Conservation (phyloP, 495 filamentous ascomycete species). For the Rostrohypoxylon terebratum region DNA sequence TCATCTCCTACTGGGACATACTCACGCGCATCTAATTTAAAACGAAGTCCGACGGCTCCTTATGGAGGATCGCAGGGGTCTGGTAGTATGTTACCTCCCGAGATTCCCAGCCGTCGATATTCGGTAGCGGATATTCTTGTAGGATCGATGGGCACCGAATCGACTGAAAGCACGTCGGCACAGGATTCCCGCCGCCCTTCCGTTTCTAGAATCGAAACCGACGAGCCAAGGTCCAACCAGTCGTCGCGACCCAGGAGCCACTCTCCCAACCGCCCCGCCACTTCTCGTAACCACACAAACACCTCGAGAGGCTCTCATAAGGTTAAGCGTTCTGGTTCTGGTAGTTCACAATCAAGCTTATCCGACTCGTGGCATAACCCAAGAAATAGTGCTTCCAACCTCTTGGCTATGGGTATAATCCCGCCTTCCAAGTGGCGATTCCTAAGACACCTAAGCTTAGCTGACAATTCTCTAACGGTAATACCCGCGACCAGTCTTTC, state of each 20-base stretch:
- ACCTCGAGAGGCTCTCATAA: constrained; percentile 73
- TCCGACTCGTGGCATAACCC: constrained; percentile 73
- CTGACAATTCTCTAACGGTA: constrained; percentile 88
- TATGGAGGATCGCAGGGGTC: constrained; percentile 67
- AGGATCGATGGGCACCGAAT: constrained; percentile 60
- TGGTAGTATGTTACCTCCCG: constrained; percentile 66
- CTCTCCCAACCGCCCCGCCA: constrained; percentile 80
- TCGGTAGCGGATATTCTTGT: constrained; percentile 59
- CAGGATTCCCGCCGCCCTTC: constrained; percentile 57
- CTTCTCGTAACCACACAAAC: constrained; percentile 74
- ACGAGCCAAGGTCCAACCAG: constrained; percentile 55
- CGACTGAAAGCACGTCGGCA: constrained; percentile 49
- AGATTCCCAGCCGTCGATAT: constrained; percentile 69
- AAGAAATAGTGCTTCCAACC: constrained; percentile 77
- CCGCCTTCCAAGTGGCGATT: constrained; percentile 94
- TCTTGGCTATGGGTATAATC: constrained; percentile 72
- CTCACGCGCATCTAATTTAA: constrained; percentile 69
- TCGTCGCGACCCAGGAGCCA: constrained; percentile 72
- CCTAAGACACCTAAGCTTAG: constrained; percentile 87
- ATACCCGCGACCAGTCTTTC: constrained; percentile 77
- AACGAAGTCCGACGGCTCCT: constrained; percentile 65
- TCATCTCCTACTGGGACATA: constrained; percentile 78
- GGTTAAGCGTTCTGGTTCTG: constrained; percentile 86
- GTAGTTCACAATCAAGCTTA: constrained; percentile 89
- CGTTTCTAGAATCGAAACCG: constrained; percentile 53